Conservation (phyloP, 163 green algal genomes). For the Chlamydomonas reinhardtii region DNA sequence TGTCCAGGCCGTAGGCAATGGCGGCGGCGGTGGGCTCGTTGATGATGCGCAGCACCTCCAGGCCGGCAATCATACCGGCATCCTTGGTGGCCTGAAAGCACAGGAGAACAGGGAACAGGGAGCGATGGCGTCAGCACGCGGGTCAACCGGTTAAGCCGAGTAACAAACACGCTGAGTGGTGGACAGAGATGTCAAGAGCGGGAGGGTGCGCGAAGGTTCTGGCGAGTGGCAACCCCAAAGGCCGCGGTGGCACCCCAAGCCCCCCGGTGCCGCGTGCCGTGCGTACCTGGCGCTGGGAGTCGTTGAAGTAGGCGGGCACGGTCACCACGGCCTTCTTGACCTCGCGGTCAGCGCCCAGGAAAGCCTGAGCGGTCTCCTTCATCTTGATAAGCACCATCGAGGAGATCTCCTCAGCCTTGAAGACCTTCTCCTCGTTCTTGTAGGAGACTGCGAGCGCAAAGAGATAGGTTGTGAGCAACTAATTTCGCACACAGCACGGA, state of each 20-base stretch:
- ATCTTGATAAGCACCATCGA: constrained; percentile 94
- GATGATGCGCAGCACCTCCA: constrained; percentile 98
- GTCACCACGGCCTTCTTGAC: constrained; percentile 97
- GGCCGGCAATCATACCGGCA: constrained; percentile 90
- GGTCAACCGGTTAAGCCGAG: no score
- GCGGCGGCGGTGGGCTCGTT: constrained; percentile 98
- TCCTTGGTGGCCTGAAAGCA: constrained; percentile 88
- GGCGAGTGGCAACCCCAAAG: no score
- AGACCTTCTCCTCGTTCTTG: constrained; percentile 81
- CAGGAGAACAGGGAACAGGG: not conserved
- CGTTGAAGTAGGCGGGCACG: constrained; percentile 96
- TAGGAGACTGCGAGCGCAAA: constrained; percentile 65
- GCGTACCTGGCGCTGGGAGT: constrained; percentile 92
- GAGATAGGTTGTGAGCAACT: not conserved
- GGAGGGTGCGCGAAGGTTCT: no score
- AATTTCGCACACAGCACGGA: no score
- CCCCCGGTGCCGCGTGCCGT: no score
- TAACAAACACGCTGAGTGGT: no score
- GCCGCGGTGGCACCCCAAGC: no score
- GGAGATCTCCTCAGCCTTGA: constrained; percentile 96
- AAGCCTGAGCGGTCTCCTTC: constrained; percentile 87
- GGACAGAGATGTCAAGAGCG: no score
- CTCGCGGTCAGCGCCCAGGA: constrained; percentile 79
- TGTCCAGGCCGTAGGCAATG: constrained; percentile 97
- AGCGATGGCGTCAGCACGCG: not conserved